phyloP scores from a whole-genome alignment of 1,284 basidiomycete genomes.

The Calocybe gambosa region DNA sequence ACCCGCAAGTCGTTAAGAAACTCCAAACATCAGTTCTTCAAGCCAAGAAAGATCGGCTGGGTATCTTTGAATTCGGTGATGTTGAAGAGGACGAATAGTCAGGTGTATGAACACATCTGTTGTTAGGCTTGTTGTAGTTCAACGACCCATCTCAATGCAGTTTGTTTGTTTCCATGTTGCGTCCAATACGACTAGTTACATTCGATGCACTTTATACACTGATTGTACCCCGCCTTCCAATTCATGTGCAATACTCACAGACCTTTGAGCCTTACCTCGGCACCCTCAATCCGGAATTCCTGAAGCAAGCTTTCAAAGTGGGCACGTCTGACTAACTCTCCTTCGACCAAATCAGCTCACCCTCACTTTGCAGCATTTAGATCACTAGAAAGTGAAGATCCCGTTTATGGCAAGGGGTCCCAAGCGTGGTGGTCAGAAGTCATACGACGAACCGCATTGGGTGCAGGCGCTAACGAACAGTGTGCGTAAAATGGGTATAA shows the following conservation, averaged over 20 bases:
- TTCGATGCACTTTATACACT: slow-evolving; percentile 72
- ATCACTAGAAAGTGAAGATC: slow-evolving; percentile 51
- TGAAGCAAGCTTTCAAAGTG: slow-evolving; percentile 62
- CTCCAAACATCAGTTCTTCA: slow-evolving; percentile 55
- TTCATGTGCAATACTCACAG: slow-evolving; percentile 64
- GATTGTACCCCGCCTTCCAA: slow-evolving; percentile 55
- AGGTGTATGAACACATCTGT: not conserved
- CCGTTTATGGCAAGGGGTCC: slow-evolving; percentile 44
- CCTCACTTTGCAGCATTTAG: slow-evolving; percentile 45
- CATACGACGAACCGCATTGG: slow-evolving; percentile 62
- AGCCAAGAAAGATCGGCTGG: slow-evolving; percentile 72
- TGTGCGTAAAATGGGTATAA: slow-evolving; percentile 34
- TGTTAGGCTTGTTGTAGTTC: too few species aligned
- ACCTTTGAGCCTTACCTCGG: slow-evolving; percentile 62
- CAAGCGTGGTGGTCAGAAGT: slow-evolving; percentile 69
- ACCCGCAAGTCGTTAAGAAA: slow-evolving; percentile 65
- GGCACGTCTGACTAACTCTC: slow-evolving; percentile 29
- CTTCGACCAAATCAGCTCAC: not conserved
- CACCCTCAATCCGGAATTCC: slow-evolving; percentile 39
- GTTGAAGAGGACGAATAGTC: slow-evolving; percentile 62
- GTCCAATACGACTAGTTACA: slow-evolving; percentile 58
- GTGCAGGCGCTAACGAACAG: slow-evolving; percentile 56
- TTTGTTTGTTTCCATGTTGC: too few species aligned
- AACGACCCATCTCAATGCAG: too few species aligned
- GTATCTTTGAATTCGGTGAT: slow-evolving; percentile 87